A percentile compares a stretch with the other conserved stretches of the same genome.
These are phyloP conservation scores for Pseudogymnoascus sp. DNA, from an alignment of 2,329 filamentous ascomycete genomes.

Conservation along the genomic window DNA sequence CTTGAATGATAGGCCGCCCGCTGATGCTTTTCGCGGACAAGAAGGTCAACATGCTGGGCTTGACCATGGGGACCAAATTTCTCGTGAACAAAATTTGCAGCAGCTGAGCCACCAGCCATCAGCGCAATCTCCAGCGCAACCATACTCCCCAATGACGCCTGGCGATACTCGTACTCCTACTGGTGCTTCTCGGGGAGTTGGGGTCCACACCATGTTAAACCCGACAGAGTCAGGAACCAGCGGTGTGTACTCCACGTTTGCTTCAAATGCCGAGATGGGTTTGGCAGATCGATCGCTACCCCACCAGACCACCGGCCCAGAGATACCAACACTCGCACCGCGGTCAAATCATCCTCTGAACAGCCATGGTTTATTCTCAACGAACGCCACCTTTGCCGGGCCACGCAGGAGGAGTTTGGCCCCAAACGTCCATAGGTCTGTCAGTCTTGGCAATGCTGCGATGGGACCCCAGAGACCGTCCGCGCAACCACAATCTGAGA, in stretches of 20 bases:
- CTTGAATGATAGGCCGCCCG: conserved; percentile 15
- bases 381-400: background rate
- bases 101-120: background rate
- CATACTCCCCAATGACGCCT: conserved; percentile 15
- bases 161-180: conserved; percentile 14
- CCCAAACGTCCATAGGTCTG: conserved; percentile 48
- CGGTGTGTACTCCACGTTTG: background rate
- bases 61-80: background rate
- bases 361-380: background rate
- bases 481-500: background rate
- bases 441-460: conserved; percentile 38
- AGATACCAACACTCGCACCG: background rate
- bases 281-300: background rate
- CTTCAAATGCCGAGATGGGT: background rate
- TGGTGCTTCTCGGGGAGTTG: conserved; percentile 24
- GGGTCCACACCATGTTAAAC: conserved; percentile 30
- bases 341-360: background rate
- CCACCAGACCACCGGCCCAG: background rate
- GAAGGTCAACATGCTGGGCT: background rate
- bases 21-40: background rate
- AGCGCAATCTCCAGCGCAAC: conserved; percentile 12
- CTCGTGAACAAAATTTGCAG: background rate
- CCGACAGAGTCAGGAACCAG: conserved; percentile 15
- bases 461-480: background rate
- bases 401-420: conserved; percentile 41